Conservation (phyloP, 768 basidiomycete genomes). For the Leucosporidium creatinivorum region DNA sequence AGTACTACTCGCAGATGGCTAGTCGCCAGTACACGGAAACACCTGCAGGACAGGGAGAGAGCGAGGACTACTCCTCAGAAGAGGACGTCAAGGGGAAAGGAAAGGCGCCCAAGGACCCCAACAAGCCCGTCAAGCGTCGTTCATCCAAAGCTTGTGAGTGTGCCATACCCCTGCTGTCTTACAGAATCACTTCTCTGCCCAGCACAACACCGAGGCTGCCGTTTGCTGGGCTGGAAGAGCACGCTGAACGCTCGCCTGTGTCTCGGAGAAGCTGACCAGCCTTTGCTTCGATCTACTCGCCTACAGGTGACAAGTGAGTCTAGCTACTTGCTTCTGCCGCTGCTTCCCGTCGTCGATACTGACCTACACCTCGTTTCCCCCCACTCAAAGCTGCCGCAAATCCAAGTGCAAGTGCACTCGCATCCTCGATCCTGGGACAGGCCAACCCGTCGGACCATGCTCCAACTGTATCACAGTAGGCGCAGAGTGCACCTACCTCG, state of each 20-base stretch:
- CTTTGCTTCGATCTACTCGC: background rate
- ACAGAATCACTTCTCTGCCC: background rate
- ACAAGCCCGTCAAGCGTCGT: conserved; percentile 10
- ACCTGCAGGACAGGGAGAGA: background rate
- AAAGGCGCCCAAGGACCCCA: background rate
- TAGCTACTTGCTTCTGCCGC: background rate
- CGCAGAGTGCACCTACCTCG: conserved; percentile 35
- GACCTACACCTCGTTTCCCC: background rate
- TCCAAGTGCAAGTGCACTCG: conserved; percentile 32
- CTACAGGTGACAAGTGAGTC: conserved; percentile 15
- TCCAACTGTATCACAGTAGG: conserved; percentile 25
- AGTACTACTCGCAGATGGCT: too few species aligned
- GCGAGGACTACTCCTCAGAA: conserved; percentile 2
- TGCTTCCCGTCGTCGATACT: background rate
- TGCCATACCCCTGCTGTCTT: background rate
- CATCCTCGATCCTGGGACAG: conserved; percentile 16
- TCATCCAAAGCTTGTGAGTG: conserved; percentile 46
- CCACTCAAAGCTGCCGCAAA: conserved; percentile 25
- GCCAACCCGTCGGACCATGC: conserved; percentile 42
- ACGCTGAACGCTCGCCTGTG: background rate
- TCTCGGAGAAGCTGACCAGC: background rate
- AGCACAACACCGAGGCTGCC: background rate
- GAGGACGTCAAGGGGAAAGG: conserved; percentile 11
- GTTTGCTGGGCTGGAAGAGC: background rate
- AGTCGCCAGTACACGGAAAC: too few species aligned